Base-by-base conservation (phyloP, 176 grass and related monocot species). In the Tillandsia leiboldiana region DNA sequence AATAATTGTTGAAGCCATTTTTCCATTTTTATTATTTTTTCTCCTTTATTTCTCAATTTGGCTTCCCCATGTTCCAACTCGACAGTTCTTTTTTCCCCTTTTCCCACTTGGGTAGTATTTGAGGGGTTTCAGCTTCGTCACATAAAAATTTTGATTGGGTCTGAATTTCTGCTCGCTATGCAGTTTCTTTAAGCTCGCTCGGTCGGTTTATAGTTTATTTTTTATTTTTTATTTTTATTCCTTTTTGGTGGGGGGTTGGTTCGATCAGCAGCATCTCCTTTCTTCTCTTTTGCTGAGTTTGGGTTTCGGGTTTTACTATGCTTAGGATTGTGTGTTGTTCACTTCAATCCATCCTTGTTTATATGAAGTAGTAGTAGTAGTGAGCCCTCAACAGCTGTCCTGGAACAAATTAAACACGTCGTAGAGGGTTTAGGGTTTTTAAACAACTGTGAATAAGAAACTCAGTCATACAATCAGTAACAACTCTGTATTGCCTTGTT, bases 271-370 rank as follows among this genome's bases (percentile, higher is more conserved):
- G 64, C 49, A 22, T 65, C 47, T 52, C 13, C 14, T 51, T n/a
- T 26, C 1, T 28, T 12, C 1, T 48, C n/a, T n/a, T 49, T 1
- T 18, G 11, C 23, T 24, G 23, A 26, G 59, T 70, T 64, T n/a
- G 11, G 72, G 66, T 73, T 65, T 24, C 62, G 58, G n/a, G 70
- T 73, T 73, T 68, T 26, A 68, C 57, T 20, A 62, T 78, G 63
- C 64, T 50, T 65, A 1, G 56, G 49, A 71, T 42, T 42, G n/a
- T 70, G 51, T 1, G 1, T 22, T 54, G 15, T 22, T 59, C 56
- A 10, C 56, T 22, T 59, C 20, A n/a, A 3, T 56, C 13, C 53
- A 7, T 56, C 53, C 3, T 56, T 11, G 6, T 17, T n/a, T 12
- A 56, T 12, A 56, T 12, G 53, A 5, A 33, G 29, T 33, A 33